Evolutionary conservation across 306 rosid genomes (phyloP).

Genomic region (Boehmeria nivea): DNA sequence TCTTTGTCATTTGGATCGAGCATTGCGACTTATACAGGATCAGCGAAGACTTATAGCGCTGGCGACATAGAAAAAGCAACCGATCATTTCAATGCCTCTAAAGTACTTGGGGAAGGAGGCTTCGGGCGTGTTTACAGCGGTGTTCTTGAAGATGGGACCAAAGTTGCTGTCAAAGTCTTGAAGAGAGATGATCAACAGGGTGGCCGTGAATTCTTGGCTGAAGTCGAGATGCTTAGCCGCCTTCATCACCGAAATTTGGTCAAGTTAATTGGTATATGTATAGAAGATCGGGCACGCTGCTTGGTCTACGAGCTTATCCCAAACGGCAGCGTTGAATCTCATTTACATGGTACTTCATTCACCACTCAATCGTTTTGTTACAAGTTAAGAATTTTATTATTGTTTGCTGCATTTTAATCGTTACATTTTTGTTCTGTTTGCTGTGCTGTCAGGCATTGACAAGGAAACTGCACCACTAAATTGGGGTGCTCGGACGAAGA

Average conservation of each 20-base stretch:
- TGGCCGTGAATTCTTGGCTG: slow-evolving; percentile 85
- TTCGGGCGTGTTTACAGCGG: slow-evolving; percentile 91
- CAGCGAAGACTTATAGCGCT: slow-evolving; percentile 79
- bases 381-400: background rate
- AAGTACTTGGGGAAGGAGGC: slow-evolving; percentile 95
- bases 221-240: slow-evolving; percentile 99
- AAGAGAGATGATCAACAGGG: slow-evolving; percentile 98
- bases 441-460: slow-evolving; percentile 64
- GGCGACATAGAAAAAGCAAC: slow-evolving; percentile 77
- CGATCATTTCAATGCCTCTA: slow-evolving; percentile 50
- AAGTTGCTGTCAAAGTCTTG: slow-evolving; percentile 85
- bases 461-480: slow-evolving; percentile 61
- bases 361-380: background rate
- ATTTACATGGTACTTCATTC: slow-evolving; percentile 65
- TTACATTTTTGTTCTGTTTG: slow-evolving; percentile 15
- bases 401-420: background rate
- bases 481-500: slow-evolving; percentile 79
- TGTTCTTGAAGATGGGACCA: slow-evolving; percentile 65
- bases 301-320: slow-evolving; percentile 90
- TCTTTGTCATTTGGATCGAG: slow-evolving; percentile 81
- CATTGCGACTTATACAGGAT: slow-evolving; percentile 71
- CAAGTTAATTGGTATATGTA: slow-evolving; percentile 84
- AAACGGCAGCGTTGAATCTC: slow-evolving; percentile 96
- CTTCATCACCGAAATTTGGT: slow-evolving; percentile 97
- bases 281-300: slow-evolving; percentile 69